A percentile compares a stretch with the other conserved stretches of the same genome.
Evolutionary conservation across 495 filamentous ascomycete species (phyloP).

Genomic region (Xylaria longipes): DNA sequence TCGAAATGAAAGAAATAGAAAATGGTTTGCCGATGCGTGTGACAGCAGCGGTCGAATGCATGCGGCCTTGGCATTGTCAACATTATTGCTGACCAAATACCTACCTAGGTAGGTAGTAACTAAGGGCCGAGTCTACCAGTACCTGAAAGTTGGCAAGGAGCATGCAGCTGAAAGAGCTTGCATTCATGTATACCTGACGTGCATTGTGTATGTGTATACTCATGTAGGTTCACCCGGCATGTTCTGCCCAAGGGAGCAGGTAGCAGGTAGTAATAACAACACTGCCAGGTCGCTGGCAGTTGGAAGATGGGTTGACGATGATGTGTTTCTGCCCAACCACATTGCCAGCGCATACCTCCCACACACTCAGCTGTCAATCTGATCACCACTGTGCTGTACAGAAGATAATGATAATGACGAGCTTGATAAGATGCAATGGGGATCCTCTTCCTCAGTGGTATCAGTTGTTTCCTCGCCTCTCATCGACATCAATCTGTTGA

Average conservation of each 20-base stretch:
- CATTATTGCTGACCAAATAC: neutral
- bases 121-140: neutral
- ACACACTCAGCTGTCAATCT: conserved; percentile 17
- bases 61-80: neutral
- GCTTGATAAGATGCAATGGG: conserved; percentile 22
- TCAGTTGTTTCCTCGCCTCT: conserved; percentile 13
- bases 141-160: neutral
- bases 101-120: neutral
- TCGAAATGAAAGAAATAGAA: neutral
- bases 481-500: conserved; percentile 2
- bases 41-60: conserved; percentile 10
- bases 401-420: neutral
- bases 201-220: conserved; percentile 10
- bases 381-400: conserved; percentile 6
- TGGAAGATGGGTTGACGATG: conserved; percentile 17
- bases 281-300: neutral
- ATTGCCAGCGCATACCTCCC: conserved; percentile 44
- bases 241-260: neutral
- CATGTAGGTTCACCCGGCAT: neutral
- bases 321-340: conserved; percentile 44
- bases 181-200: conserved; percentile 2
- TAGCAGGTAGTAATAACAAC: conserved; percentile 4
- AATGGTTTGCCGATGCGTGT: neutral
- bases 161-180: neutral
- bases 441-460: conserved; percentile 15